Percentiles rank a stretch among this genome's conserved stretches.
phyloP scores from a whole-genome alignment of 208 protist species.

The Paratrypanosoma confusum region DNA sequence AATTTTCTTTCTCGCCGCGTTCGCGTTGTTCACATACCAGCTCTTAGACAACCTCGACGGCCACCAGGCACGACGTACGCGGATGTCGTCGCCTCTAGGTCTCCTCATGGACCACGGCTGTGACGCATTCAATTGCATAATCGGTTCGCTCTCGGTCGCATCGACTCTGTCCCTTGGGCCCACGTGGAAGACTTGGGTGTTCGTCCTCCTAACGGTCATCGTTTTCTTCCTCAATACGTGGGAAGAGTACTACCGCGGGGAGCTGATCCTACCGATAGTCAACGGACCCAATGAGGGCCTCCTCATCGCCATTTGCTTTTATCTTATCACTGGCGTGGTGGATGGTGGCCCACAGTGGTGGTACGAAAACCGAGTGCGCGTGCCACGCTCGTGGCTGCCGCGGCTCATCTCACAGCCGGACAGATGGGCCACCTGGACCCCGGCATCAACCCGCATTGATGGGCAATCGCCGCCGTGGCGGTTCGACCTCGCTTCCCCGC shows the following conservation, averaged over 20 bases:
- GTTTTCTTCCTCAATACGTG: slow-evolving; percentile 80
- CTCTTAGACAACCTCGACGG: slow-evolving; percentile 92
- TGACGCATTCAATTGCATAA: slow-evolving; percentile 74
- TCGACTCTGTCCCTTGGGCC: slow-evolving; percentile 33
- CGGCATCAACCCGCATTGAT: not conserved
- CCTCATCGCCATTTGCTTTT: slow-evolving; percentile 39
- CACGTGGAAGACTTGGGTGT: slow-evolving; percentile 54
- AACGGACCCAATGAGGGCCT: slow-evolving; percentile 88
- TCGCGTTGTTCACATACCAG: slow-evolving; percentile 65
- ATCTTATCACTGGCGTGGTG: slow-evolving; percentile 46
- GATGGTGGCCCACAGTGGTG: slow-evolving; percentile 72
- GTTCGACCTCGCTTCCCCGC: slow-evolving; percentile 8
- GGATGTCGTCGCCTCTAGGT: slow-evolving; percentile 85
- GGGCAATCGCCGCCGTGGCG: not conserved
- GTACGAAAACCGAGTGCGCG: slow-evolving; percentile 32
- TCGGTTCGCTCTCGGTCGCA: slow-evolving; percentile 40
- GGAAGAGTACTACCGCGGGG: slow-evolving; percentile 83
- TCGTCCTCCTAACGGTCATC: slow-evolving; percentile 35
- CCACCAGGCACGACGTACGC: slow-evolving; percentile 85
- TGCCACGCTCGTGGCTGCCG: slow-evolving; percentile 30
- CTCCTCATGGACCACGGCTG: slow-evolving; percentile 93
- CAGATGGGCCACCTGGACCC: too few species aligned
- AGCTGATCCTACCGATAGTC: slow-evolving; percentile 76
- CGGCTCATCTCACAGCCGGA: slow-evolving; percentile 35
- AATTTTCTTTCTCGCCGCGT: slow-evolving; percentile 51